Evolutionary conservation across 176 grass and related monocot genomes (phyloP).

Genomic region (Bolboschoenus planiculmis): DNA sequence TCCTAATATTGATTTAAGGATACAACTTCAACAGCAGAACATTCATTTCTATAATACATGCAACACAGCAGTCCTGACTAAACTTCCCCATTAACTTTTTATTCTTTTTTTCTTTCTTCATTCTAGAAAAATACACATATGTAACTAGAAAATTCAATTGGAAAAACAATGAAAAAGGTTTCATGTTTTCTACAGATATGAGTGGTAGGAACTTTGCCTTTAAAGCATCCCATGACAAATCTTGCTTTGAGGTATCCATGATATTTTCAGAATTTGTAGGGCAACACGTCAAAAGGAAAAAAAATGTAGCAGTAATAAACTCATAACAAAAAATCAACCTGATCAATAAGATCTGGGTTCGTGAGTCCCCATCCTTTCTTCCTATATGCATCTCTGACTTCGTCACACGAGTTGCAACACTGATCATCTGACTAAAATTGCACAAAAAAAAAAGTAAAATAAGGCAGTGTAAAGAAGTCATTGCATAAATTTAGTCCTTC

Average conservation of each 20-base stretch:
- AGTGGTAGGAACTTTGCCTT: background rate
- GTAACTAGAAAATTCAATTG: background rate
- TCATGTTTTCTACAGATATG: background rate
- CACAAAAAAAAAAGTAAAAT: slow-evolving; percentile 26
- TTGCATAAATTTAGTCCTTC: slow-evolving; percentile 10
- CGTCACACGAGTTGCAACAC: slow-evolving; percentile 97
- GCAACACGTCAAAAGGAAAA: background rate
- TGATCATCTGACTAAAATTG: slow-evolving; percentile 75
- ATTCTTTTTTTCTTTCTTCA: background rate
- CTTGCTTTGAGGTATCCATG: background rate
- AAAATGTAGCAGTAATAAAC: background rate
- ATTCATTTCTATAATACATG: slow-evolving; percentile 12
- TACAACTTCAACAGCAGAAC: slow-evolving; percentile 21
- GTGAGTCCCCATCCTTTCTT: slow-evolving; percentile 90
- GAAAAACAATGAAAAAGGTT: background rate
- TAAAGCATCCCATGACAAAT: background rate
- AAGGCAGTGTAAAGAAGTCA: slow-evolving; percentile 14
- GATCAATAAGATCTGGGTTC: slow-evolving; percentile 73
- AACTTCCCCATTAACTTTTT: background rate
- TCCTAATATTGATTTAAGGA: background rate
- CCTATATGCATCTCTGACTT: slow-evolving; percentile 79
- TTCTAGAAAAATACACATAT: background rate
- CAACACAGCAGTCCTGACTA: background rate
- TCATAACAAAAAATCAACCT: slow-evolving; percentile 41
- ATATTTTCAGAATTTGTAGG: background rate